Percentiles rank a stretch among this genome's conserved stretches.
Evolutionary conservation across 2,329 filamentous ascomycete species (phyloP).

Genomic region (Calonectria fujianensis): DNA sequence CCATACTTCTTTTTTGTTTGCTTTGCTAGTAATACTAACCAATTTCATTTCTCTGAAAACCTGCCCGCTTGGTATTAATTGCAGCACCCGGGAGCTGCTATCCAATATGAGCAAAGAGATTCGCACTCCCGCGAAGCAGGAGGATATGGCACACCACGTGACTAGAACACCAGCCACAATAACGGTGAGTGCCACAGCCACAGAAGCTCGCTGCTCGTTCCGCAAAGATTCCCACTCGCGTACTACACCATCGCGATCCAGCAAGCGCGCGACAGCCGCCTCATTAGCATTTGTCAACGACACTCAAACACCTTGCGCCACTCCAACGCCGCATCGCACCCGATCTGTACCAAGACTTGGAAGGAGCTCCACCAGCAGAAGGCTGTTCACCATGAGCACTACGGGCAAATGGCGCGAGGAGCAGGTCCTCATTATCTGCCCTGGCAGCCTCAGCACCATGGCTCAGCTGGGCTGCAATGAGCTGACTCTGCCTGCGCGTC

Average conservation of each 20-base stretch:
- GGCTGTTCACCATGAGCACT: constrained; percentile 66
- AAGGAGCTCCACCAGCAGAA: constrained; percentile 39
- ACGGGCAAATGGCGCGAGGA: constrained; percentile 78
- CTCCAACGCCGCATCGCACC: constrained; percentile 24
- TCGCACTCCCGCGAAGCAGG: background rate
- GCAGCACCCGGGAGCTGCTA: background rate
- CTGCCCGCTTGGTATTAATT: background rate
- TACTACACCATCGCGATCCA: constrained; percentile 49
- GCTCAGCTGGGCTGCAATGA: constrained; percentile 93
- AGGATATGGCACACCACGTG: constrained; percentile 11
- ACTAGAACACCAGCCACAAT: constrained; percentile 10
- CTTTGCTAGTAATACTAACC: background rate
- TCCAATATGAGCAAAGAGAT: background rate
- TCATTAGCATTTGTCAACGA: constrained; percentile 14
- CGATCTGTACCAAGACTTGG: constrained; percentile 21
- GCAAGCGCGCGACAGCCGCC: constrained; percentile 32
- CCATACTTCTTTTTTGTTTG: too few species aligned
- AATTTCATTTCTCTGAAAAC: background rate
- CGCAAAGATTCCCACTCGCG: constrained; percentile 50
- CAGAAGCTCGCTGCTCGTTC: constrained; percentile 20
- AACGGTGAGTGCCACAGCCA: constrained; percentile 22
- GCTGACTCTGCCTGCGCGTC: constrained; percentile 91
- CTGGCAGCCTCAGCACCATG: constrained; percentile 91
- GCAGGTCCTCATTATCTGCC: constrained; percentile 82
- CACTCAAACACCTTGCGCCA: constrained; percentile 17